A percentile compares a stretch with the other conserved stretches of the same genome.
Evolutionary conservation across 2,329 filamentous ascomycete species (phyloP).

Genomic region (Knufia petricola): DNA sequence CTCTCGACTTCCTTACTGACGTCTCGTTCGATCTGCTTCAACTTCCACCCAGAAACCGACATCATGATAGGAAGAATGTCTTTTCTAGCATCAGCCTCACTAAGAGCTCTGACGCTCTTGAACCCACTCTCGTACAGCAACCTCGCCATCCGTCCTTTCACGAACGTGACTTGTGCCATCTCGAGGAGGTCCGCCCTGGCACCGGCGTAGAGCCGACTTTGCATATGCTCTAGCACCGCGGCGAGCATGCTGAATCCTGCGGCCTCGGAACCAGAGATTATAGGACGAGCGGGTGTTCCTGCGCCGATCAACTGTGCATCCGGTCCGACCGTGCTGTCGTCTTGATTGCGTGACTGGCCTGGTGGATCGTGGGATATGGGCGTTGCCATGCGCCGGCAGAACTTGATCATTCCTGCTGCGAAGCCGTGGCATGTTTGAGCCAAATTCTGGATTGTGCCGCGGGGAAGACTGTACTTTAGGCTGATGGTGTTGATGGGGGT

Average conservation of each 20-base stretch:
- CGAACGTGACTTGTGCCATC: conserved; percentile 60
- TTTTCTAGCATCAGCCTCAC: conserved; percentile 56
- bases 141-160: conserved; percentile 66
- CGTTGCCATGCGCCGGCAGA: conserved; percentile 59
- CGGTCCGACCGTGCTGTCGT: neutral
- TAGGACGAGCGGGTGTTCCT: neutral
- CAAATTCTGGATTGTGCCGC: conserved; percentile 61
- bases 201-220: conserved; percentile 62
- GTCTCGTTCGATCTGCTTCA: conserved; percentile 6
- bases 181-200: conserved; percentile 62
- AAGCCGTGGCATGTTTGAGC: conserved; percentile 70
- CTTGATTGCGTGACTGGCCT: neutral
- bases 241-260: conserved; percentile 60
- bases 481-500: conserved; percentile 60
- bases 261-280: neutral
- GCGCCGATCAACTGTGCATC: neutral
- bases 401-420: conserved; percentile 68
- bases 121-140: conserved; percentile 71
- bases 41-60: conserved; percentile 37
- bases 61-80: conserved; percentile 63
- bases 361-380: neutral
- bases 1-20: conserved; percentile 41
- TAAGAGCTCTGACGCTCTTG: conserved; percentile 56
- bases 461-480: conserved; percentile 58
- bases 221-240: conserved; percentile 64